These are phyloP conservation scores for Fraxinus americana DNA, from an alignment of 257 asterid species.

Conservation along the genomic window DNA sequence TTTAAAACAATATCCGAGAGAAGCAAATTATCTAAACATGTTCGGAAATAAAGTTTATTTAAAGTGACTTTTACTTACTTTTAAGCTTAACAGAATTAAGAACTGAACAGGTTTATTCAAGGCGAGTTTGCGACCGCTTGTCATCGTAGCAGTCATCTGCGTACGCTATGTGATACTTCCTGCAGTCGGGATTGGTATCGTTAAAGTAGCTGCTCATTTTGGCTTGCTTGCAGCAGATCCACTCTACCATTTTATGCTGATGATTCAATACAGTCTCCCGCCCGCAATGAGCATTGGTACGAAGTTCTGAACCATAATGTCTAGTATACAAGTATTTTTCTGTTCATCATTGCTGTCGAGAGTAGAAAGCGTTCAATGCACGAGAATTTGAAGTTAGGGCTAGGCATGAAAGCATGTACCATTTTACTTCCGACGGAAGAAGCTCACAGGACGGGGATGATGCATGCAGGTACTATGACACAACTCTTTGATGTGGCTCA, in stretches of 20 bases:
- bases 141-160: constrained; percentile 48
- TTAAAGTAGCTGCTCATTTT: constrained; percentile 54
- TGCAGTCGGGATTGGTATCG: constrained; percentile 60
- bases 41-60: neutral
- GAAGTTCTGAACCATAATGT: neutral
- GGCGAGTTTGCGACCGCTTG: constrained; percentile 42
- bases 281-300: constrained; percentile 90
- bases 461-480: constrained; percentile 80
- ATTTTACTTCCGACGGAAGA: neutral
- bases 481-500: constrained; percentile 87
- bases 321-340: too few species aligned
- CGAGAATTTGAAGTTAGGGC: neutral
- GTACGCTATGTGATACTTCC: constrained; percentile 77
- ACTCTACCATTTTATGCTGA: constrained; percentile 73
- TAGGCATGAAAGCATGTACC: neutral
- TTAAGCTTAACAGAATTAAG: neutral
- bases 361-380: neutral
- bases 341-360: neutral
- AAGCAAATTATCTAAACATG: neutral
- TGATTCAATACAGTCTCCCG: constrained; percentile 82
- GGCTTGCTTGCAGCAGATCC: constrained; percentile 87
- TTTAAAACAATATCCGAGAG: neutral
- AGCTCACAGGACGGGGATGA: neutral
- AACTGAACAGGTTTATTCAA: constrained; percentile 58
- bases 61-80: neutral